Evolutionary conservation across 1,139 yeast species (phyloP).

Genomic region (Diutina siamensis): DNA sequence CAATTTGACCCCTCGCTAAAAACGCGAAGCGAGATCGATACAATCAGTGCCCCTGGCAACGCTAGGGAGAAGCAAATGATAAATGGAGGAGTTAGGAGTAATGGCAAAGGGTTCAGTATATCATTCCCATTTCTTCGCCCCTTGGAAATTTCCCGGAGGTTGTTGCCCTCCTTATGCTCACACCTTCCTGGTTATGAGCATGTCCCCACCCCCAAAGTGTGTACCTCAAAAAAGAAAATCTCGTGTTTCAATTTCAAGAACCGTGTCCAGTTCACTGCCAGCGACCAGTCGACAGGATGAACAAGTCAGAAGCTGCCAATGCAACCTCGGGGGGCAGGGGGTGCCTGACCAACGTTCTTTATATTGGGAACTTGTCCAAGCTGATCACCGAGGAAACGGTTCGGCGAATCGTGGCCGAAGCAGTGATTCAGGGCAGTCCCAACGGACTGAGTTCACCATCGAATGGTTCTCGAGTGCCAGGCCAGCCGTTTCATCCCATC

Average conservation of each 20-base stretch:
- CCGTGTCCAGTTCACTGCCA: not conserved
- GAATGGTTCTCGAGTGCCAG: slow-evolving; percentile 34
- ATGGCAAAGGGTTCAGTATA: too few relatives aligned
- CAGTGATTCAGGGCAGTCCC: slow-evolving; percentile 35
- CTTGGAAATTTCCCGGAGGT: too few relatives aligned
- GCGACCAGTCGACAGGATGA: not conserved
- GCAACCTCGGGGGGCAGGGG: slow-evolving; percentile 79
- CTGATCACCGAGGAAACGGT: slow-evolving; percentile 53
- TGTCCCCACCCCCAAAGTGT: not conserved
- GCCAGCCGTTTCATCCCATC: not conserved
- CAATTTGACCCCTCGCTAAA: not conserved
- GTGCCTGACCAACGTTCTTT: slow-evolving; percentile 56
- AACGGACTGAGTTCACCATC: slow-evolving; percentile 15
- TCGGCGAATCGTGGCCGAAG: slow-evolving; percentile 48
- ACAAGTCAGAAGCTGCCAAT: slow-evolving; percentile 35
- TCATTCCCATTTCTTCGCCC: too few relatives aligned
- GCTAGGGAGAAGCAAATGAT: too few relatives aligned
- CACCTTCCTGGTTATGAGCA: not conserved
- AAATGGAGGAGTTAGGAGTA: too few relatives aligned
- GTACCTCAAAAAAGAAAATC: not conserved
- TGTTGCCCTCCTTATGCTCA: too few relatives aligned
- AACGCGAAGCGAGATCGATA: not conserved
- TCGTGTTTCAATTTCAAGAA: not conserved
- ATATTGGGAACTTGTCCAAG: slow-evolving; percentile 67
- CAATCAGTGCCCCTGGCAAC: too few relatives aligned